These are phyloP conservation scores for Metschnikowia anglica DNA, from an alignment of 805 yeast species.

Conservation along the genomic window DNA sequence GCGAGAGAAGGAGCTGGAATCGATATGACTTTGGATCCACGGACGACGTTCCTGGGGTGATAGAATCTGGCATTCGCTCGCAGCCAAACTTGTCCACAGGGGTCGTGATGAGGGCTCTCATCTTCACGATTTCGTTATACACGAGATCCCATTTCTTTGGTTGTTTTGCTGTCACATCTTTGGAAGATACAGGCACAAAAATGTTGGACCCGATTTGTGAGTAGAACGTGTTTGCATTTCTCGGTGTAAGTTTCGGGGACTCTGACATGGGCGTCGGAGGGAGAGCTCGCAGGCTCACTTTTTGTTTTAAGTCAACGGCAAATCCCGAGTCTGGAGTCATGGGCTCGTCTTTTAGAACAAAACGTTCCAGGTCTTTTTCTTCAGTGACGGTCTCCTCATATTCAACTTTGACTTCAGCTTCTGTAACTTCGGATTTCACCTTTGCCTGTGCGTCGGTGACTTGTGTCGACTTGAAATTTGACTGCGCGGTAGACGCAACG, in stretches of 20 bases:
- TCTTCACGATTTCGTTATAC: slow-evolving; percentile 58
- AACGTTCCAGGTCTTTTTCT: neutral
- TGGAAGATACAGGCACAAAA: slow-evolving; percentile 11
- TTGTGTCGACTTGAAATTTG: neutral
- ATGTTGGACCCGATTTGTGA: slow-evolving; percentile 14
- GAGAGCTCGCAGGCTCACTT: neutral
- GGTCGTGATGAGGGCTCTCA: slow-evolving; percentile 66
- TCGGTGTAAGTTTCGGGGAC: slow-evolving; percentile 6
- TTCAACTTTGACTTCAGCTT: slow-evolving; percentile 13
- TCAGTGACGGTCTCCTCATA: neutral
- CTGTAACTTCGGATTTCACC: slow-evolving; percentile 3
- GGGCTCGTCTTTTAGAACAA: neutral
- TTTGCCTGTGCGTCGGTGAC: neutral
- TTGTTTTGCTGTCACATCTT: slow-evolving; percentile 11
- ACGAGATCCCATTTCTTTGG: slow-evolving; percentile 50
- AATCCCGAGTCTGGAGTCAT: neutral
- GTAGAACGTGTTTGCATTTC: slow-evolving; percentile 4
- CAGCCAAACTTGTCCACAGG: slow-evolving; percentile 93
- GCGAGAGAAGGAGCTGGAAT: slow-evolving; percentile 72
- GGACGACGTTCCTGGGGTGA: slow-evolving; percentile 34
- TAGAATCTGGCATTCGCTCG: slow-evolving; percentile 52
- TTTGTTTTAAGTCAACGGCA: neutral
- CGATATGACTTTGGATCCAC: slow-evolving; percentile 47
- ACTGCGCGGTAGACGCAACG: neutral
- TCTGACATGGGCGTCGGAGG: slow-evolving; percentile 6